Evolutionary conservation across 768 basidiomycete species (phyloP).

Genomic region (Russula dissimulans): DNA sequence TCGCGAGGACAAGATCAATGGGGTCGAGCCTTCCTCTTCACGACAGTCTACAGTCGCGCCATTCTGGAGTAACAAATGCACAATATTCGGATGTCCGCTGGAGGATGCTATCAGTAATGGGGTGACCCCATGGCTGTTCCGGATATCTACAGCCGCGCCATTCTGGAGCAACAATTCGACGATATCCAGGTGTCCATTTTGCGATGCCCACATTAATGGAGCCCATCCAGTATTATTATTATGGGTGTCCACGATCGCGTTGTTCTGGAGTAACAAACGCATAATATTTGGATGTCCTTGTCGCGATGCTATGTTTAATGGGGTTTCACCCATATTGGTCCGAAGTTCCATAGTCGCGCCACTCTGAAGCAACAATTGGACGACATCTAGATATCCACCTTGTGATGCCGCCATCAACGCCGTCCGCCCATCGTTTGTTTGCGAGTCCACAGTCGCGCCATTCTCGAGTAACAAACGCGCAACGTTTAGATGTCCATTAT

Average conservation of each 20-base stretch:
- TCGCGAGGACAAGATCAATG: no score
- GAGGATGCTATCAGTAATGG: background rate
- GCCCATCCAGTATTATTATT: background rate
- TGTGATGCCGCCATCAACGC: background rate
- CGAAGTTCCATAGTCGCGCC: background rate
- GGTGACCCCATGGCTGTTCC: background rate
- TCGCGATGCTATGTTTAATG: background rate
- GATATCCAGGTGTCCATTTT: background rate
- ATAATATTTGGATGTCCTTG: background rate
- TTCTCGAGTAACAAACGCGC: no score
- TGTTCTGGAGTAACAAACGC: background rate
- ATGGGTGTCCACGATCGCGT: background rate
- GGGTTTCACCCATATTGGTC: background rate
- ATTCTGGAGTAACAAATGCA: no score
- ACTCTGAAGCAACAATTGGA: background rate
- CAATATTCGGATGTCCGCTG: background rate
- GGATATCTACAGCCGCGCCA: background rate
- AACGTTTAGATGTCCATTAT: no score
- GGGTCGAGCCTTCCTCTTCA: no score
- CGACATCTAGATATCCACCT: background rate
- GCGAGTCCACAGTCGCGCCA: background rate
- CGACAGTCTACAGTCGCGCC: no score
- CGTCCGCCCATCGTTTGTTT: background rate
- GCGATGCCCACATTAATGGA: background rate
- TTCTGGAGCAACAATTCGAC: background rate